These are phyloP conservation scores for Mycena albidolilacea DNA, from an alignment of 768 basidiomycete genomes.

Conservation along the genomic window DNA sequence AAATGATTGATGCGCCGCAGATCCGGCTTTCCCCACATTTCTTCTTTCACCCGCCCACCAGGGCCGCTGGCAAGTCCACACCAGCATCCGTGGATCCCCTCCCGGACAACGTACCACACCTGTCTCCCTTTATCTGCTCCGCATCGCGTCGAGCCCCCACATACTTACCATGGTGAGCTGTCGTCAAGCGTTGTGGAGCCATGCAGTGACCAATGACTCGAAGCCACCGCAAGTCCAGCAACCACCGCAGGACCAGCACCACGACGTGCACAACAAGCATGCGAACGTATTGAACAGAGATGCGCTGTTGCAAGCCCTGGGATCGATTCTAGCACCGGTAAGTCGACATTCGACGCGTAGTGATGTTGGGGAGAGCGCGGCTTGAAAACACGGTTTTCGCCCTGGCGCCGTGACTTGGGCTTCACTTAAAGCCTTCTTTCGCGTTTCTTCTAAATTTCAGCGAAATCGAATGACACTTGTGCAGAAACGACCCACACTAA, in stretches of 20 bases:
- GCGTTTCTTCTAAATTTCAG: conserved; percentile 14
- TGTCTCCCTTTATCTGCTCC: conserved; percentile 17
- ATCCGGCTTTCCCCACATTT: conserved; percentile 10
- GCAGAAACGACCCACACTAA: conserved; percentile 64
- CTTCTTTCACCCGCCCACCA: conserved; percentile 13
- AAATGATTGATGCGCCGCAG: neutral
- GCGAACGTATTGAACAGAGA: conserved; percentile 59
- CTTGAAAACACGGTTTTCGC: too few species aligned
- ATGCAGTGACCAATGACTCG: neutral
- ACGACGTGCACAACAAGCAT: conserved; percentile 42
- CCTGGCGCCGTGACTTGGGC: neutral
- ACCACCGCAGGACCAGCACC: conserved; percentile 26
- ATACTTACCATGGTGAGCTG: conserved; percentile 28
- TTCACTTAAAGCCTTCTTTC: neutral
- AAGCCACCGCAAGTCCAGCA: conserved; percentile 33
- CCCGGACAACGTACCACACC: neutral
- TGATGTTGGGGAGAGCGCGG: neutral
- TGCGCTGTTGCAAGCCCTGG: conserved; percentile 69
- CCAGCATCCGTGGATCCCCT: conserved; percentile 15
- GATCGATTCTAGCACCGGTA: conserved; percentile 74
- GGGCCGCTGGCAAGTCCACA: conserved; percentile 26
- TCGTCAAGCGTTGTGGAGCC: conserved; percentile 21
- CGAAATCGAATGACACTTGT: conserved; percentile 15
- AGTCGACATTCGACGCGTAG: conserved; percentile 45
- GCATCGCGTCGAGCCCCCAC: conserved; percentile 26